Conservation (phyloP, 768 basidiomycete species). For the Chalciporus chontae region DNA sequence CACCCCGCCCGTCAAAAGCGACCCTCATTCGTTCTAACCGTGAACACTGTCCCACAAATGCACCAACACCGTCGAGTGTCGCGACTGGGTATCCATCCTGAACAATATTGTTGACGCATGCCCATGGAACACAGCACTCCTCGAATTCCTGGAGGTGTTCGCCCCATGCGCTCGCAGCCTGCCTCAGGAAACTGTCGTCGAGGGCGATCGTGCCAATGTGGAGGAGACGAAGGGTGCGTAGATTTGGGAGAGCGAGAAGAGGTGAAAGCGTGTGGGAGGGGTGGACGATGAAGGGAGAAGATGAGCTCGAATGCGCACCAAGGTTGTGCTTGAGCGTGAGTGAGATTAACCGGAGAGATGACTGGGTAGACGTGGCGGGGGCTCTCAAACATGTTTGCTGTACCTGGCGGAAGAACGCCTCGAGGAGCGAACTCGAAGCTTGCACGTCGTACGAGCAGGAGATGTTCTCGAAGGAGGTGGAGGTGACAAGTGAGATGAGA, state of each 20-base stretch:
- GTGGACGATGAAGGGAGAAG: conserved; percentile 21
- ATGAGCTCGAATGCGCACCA: conserved; percentile 16
- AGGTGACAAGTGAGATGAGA: conserved; percentile 22
- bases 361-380: not conserved
- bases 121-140: conserved; percentile 29
- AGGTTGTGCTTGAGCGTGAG: conserved; percentile 29
- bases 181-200: conserved; percentile 24
- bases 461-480: conserved; percentile 21
- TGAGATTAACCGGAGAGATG: conserved; percentile 11
- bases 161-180: conserved; percentile 27
- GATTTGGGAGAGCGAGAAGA: conserved; percentile 18
- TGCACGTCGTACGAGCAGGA: conserved; percentile 27
- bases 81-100: conserved; percentile 10
- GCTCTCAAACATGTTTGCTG: conserved; percentile 12
- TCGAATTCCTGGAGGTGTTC: conserved; percentile 23
- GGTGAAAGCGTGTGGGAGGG: conserved; percentile 24
- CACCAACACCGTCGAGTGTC: conserved; percentile 23
- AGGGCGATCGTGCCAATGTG: conserved; percentile 28
- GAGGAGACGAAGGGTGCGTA: conserved; percentile 20
- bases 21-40: conserved; percentile 17
- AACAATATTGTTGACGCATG: conserved; percentile 6
- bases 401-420: conserved; percentile 24
- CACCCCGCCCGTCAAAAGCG: conserved; percentile 24
- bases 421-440: conserved; percentile 18
- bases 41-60: conserved; percentile 17